phyloP scores from a whole-genome alignment of 2,329 filamentous ascomycete genomes.

The Sporothrix inflata region DNA sequence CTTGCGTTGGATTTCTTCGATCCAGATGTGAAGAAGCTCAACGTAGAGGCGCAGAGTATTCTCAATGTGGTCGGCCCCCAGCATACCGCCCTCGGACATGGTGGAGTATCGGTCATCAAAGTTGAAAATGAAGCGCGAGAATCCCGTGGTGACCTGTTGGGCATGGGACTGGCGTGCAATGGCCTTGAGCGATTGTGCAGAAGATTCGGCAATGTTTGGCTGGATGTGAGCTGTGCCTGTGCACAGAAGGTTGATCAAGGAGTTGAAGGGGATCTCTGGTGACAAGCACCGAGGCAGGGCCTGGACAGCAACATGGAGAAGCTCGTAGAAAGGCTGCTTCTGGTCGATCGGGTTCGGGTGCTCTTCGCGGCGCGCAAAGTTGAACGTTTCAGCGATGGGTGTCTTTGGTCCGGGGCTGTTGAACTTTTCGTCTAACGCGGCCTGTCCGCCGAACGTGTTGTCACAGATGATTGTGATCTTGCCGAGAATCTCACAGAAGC shows the following conservation, averaged over 20 bases:
- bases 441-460: conserved; percentile 95
- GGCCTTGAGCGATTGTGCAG: conserved; percentile 88
- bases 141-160: conserved; percentile 94
- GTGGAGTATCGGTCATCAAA: conserved; percentile 97
- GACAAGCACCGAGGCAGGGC: conserved; percentile 93
- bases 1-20: conserved; percentile 90
- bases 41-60: conserved; percentile 91
- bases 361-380: conserved; percentile 83
- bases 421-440: conserved; percentile 93
- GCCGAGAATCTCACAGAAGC: conserved; percentile 92
- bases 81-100: conserved; percentile 96
- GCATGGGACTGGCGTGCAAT: conserved; percentile 93
- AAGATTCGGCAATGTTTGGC: conserved; percentile 86
- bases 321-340: conserved; percentile 92
- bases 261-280: conserved; percentile 87
- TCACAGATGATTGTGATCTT: conserved; percentile 97
- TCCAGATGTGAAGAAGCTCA: conserved; percentile 94
- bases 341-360: conserved; percentile 73
- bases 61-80: conserved; percentile 92
- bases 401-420: conserved; percentile 86
- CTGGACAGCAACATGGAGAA: conserved; percentile 93
- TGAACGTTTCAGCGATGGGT: conserved; percentile 91
- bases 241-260: conserved; percentile 90
- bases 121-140: conserved; percentile 96
- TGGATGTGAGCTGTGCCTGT: conserved; percentile 97